Evolutionary conservation across 1,284 basidiomycete genomes (phyloP), one percentile per base, ranked within the genome.

Genomic region (Boletus sp.): DNA sequence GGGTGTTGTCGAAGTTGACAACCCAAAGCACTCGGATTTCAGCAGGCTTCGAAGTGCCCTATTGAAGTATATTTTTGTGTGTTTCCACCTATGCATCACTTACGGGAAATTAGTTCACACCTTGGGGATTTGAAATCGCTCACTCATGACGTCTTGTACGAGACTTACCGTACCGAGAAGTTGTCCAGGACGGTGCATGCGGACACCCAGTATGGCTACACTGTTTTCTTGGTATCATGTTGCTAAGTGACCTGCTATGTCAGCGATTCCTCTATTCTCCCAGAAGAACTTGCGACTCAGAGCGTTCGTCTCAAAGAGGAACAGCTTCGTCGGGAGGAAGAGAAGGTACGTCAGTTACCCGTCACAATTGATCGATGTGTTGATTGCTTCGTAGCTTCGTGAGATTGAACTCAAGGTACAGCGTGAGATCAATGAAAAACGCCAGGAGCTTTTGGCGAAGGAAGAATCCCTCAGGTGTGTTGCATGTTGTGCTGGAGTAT

Each of bases 381-480:
- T 58, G 49, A 56, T 41, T 42, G 49, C 49, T 52, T 46, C 19
- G 43, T 66, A 92, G 85, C 77, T 99, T 56, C 91, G 95, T 60
- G 96, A 99, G 74, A 94, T 98, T 68, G 96, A 99, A 69, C 81
- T 98, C 69, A 94, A 93, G 69, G 94, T 98, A 32, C 95, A 98
- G 71, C 84, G 96, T 52, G 96, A 99, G 78, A 95, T 99, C 72
- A 92, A 92, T 71, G 91, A 99, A 77, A 97, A 97, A 79, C 80
- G 94, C 64, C 96, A 99, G 69, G 95, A 99, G 69, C 73, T 99
- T 56, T 71, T 94, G 62, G 91, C 92, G 41, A 95, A 94, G 69
- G 92, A 94, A 68, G 92, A 94, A 70, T 88, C 87, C 33, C 83
- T 90, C 62, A 81, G 88, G 86, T 87, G 53, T 48, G 74, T 61